phyloP scores from a whole-genome alignment of 306 rosid species.

The Carpinus fangiana region DNA sequence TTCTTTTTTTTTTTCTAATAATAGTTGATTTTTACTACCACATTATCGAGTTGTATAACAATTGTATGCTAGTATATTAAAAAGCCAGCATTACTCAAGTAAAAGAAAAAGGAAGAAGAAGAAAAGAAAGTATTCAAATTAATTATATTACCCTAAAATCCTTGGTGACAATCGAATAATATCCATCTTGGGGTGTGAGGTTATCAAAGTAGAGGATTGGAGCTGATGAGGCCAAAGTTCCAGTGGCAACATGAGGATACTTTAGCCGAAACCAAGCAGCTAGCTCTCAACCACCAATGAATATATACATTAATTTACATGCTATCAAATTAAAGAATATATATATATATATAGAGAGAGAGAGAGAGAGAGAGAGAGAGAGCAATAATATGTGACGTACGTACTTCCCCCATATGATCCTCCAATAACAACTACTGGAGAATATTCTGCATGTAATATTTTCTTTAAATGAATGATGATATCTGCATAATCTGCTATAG shows the following conservation, averaged over 20 bases:
- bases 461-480: constrained; percentile 48
- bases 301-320: neutral
- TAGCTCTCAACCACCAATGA: constrained; percentile 23
- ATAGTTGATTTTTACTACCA: too few species aligned
- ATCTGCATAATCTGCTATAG: constrained; percentile 72
- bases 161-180: constrained; percentile 28
- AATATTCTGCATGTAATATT: constrained; percentile 33
- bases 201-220: constrained; percentile 47
- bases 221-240: constrained; percentile 52
- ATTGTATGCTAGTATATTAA: too few species aligned
- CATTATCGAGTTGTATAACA: too few species aligned
- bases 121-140: neutral
- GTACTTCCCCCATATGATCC: constrained; percentile 78
- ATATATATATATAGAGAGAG: too few species aligned
- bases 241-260: constrained; percentile 48
- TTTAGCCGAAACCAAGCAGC: constrained; percentile 57
- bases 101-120: neutral
- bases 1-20: too few species aligned
- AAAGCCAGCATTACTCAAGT: too few species aligned
- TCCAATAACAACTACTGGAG: constrained; percentile 67
- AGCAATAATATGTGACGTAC: constrained; percentile 19
- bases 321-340: neutral
- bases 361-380: too few species aligned
- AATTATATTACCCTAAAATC: constrained; percentile 27
- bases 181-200: constrained; percentile 32